Evolutionary conservation across 202 grass and related monocot genomes (phyloP).

Genomic region (Panicum virgatum): DNA sequence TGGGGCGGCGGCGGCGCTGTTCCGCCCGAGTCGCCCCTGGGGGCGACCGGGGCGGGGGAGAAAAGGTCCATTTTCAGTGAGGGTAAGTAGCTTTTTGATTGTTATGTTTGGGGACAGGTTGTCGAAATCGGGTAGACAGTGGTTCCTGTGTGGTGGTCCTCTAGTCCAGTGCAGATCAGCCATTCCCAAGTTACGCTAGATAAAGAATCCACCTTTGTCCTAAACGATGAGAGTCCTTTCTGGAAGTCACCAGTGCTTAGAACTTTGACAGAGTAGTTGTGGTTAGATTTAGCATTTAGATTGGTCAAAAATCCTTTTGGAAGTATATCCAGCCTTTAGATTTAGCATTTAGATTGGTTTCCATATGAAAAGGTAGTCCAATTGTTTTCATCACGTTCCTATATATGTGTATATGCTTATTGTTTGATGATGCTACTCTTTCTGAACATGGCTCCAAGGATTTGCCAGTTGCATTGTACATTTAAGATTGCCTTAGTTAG

Average conservation of each 20-base stretch:
- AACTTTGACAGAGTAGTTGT: slow-evolving; percentile 17
- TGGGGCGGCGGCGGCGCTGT: no score
- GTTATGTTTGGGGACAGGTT: not conserved
- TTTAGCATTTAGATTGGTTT: slow-evolving; percentile 9
- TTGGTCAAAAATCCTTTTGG: slow-evolving; percentile 19
- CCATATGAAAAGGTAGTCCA: not conserved
- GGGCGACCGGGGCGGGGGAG: no score
- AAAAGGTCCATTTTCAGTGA: no score
- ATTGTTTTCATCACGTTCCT: slow-evolving; percentile 4
- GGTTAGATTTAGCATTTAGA: no score
- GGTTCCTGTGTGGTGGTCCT: slow-evolving; percentile 19
- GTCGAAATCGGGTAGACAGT: not conserved
- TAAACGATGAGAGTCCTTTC: slow-evolving; percentile 3
- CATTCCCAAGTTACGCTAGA: slow-evolving; percentile 6
- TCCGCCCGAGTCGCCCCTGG: no score
- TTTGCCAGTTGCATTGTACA: not conserved
- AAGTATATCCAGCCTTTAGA: slow-evolving; percentile 22
- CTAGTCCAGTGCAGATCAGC: not conserved
- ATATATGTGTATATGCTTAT: not conserved
- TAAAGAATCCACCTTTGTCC: slow-evolving; percentile 14
- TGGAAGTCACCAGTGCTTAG: not conserved
- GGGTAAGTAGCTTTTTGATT: not conserved
- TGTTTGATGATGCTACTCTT: not conserved
- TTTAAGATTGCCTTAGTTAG: slow-evolving; percentile 5
- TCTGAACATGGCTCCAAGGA: slow-evolving; percentile 3